phyloP scores from a whole-genome alignment of 2,329 filamentous ascomycete genomes.

The Setomelanomma holmii region DNA sequence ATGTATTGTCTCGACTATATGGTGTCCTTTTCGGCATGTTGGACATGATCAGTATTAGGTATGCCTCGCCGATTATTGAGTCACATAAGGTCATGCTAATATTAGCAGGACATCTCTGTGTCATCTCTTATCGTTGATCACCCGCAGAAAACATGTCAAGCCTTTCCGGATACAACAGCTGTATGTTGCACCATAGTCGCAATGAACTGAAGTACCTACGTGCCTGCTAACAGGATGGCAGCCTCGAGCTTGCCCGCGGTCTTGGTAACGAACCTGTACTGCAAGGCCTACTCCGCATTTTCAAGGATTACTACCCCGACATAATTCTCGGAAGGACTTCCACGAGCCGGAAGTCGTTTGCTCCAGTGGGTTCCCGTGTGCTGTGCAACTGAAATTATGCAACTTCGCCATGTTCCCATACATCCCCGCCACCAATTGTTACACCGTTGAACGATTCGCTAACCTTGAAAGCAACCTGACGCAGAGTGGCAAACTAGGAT shows the following conservation, averaged over 20 bases:
- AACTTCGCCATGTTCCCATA: slow-evolving; percentile 9
- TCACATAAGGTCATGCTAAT: slow-evolving; percentile 26
- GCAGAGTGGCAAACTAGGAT: slow-evolving; percentile 74
- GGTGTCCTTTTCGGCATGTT: slow-evolving; percentile 80
- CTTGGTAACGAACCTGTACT: slow-evolving; percentile 73
- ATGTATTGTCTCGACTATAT: slow-evolving; percentile 73
- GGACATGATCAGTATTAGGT: slow-evolving; percentile 79
- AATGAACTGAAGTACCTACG: background rate
- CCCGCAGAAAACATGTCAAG: slow-evolving; percentile 80
- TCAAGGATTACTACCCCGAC: slow-evolving; percentile 90
- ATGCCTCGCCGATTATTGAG: slow-evolving; percentile 21
- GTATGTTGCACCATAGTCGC: slow-evolving; percentile 24
- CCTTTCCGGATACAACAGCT: slow-evolving; percentile 82
- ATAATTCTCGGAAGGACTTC: slow-evolving; percentile 78
- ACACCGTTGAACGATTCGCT: slow-evolving; percentile 25
- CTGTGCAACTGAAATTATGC: slow-evolving; percentile 20
- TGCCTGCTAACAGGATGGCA: slow-evolving; percentile 32
- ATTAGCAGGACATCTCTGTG: slow-evolving; percentile 62
- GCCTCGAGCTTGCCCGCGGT: slow-evolving; percentile 57
- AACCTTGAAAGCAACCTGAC: slow-evolving; percentile 67
- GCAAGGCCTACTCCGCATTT: slow-evolving; percentile 78
- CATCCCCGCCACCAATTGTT: slow-evolving; percentile 21
- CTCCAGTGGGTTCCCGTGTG: slow-evolving; percentile 45
- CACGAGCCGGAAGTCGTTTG: slow-evolving; percentile 46
- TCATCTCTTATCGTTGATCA: slow-evolving; percentile 80